These are phyloP conservation scores for Phytophthora syringae DNA, from an alignment of 352 stramenopile genomes.

Conservation along the genomic window DNA sequence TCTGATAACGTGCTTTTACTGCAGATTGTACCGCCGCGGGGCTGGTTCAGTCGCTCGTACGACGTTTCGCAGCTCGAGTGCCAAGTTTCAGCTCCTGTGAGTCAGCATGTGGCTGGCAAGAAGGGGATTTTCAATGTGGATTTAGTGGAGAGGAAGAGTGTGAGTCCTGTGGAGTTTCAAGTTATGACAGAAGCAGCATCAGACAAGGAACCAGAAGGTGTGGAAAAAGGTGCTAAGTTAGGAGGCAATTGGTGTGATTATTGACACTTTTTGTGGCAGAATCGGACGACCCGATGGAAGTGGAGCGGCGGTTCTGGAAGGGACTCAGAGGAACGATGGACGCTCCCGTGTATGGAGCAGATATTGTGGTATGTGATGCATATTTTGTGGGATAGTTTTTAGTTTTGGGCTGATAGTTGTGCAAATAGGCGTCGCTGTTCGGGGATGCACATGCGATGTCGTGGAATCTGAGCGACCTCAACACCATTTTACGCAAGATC, in stretches of 20 bases:
- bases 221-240: neutral
- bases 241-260: neutral
- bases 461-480: slow-evolving; percentile 90
- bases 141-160: slow-evolving; percentile 85
- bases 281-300: slow-evolving; percentile 48
- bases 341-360: slow-evolving; percentile 89
- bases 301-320: slow-evolving; percentile 92
- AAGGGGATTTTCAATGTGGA: slow-evolving; percentile 92
- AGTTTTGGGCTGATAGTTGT: too few species aligned
- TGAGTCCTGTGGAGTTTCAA: slow-evolving; percentile 71
- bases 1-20: neutral
- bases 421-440: slow-evolving; percentile 81
- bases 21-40: slow-evolving; percentile 71
- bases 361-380: slow-evolving; percentile 75
- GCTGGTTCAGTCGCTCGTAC: slow-evolving; percentile 82
- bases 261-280: slow-evolving; percentile 23
- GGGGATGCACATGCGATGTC: slow-evolving; percentile 61
- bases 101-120: slow-evolving; percentile 89
- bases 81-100: slow-evolving; percentile 69
- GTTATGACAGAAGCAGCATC: slow-evolving; percentile 44
- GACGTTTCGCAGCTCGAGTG: slow-evolving; percentile 56
- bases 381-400: neutral
- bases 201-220: slow-evolving; percentile 41
- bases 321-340: slow-evolving; percentile 86
- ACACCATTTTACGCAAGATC: slow-evolving; percentile 87